These are phyloP conservation scores for Rhodotorula mucilaginosa DNA, from an alignment of 1,284 basidiomycete species.

Conservation along the genomic window DNA sequence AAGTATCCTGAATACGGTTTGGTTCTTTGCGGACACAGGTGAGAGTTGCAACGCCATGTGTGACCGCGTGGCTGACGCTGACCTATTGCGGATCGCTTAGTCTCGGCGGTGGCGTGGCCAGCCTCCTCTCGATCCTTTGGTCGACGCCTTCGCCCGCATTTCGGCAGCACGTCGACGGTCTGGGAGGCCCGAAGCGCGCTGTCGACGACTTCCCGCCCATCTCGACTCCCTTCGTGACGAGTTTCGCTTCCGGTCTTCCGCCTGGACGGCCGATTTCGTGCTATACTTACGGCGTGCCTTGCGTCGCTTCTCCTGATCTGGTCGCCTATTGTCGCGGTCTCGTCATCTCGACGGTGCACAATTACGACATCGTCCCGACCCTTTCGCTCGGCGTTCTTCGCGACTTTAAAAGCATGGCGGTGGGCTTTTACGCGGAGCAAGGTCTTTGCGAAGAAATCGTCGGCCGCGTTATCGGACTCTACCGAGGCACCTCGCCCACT, in stretches of 20 bases:
- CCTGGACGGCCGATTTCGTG: slow-evolving; percentile 54
- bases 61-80: neutral
- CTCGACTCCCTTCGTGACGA: slow-evolving; percentile 54
- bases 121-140: slow-evolving; percentile 44
- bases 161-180: neutral
- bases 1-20: slow-evolving; percentile 54
- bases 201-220: slow-evolving; percentile 47
- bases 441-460: slow-evolving; percentile 55
- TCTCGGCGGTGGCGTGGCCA: slow-evolving; percentile 55
- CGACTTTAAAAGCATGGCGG: slow-evolving; percentile 55
- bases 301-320: slow-evolving; percentile 53
- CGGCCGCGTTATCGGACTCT: slow-evolving; percentile 49
- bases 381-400: slow-evolving; percentile 54
- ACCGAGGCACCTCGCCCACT: slow-evolving; percentile 5
- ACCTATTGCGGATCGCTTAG: slow-evolving; percentile 45
- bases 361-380: slow-evolving; percentile 50
- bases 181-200: neutral
- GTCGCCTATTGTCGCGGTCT: slow-evolving; percentile 52
- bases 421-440: slow-evolving; percentile 51
- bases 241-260: slow-evolving; percentile 51
- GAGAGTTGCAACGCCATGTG: neutral
- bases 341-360: slow-evolving; percentile 53
- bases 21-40: slow-evolving; percentile 51
- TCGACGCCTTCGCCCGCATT: slow-evolving; percentile 30
- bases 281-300: slow-evolving; percentile 52